phyloP scores from a whole-genome alignment of 331 rosid genomes.

The Erythrophleum ivorense region DNA sequence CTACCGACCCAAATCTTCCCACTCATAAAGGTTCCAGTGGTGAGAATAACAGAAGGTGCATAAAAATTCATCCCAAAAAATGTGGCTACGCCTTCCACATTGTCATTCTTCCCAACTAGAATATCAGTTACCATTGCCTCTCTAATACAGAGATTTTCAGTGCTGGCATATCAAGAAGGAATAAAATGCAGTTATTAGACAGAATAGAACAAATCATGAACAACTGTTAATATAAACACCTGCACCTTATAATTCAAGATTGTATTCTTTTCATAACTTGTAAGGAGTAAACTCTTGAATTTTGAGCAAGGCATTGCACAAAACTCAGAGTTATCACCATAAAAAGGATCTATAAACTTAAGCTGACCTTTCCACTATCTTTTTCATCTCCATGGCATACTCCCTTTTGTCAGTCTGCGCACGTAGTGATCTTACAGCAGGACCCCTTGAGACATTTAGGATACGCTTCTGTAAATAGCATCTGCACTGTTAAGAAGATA shows the following conservation, averaged over 20 bases:
- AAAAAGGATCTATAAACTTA: constrained; percentile 32
- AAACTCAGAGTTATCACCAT: constrained; percentile 11
- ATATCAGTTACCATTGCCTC: constrained; percentile 97
- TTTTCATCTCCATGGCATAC: constrained; percentile 82
- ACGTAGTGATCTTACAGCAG: constrained; percentile 92
- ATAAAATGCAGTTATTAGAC: constrained; percentile 36
- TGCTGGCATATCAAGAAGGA: constrained; percentile 49
- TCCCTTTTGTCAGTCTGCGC: constrained; percentile 95
- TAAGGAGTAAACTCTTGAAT: too few relatives aligned
- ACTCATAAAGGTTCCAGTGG: constrained; percentile 93
- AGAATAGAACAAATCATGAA: constrained; percentile 27
- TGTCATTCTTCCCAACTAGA: constrained; percentile 80
- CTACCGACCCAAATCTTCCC: too few relatives aligned
- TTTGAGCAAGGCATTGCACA: too few relatives aligned
- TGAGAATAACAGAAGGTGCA: constrained; percentile 86
- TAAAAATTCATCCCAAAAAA: constrained; percentile 92
- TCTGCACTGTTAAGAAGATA: too few relatives aligned
- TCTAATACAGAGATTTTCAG: constrained; percentile 78
- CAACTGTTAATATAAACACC: constrained; percentile 24
- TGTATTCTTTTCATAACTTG: too few relatives aligned
- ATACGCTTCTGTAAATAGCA: constrained; percentile 92
- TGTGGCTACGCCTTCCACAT: constrained; percentile 85
- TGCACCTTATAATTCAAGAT: too few relatives aligned
- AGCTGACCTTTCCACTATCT: constrained; percentile 80
- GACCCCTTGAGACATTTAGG: constrained; percentile 89